phyloP scores from a whole-genome alignment of 2,329 filamentous ascomycete species.

The Aureobasidium sp. region DNA sequence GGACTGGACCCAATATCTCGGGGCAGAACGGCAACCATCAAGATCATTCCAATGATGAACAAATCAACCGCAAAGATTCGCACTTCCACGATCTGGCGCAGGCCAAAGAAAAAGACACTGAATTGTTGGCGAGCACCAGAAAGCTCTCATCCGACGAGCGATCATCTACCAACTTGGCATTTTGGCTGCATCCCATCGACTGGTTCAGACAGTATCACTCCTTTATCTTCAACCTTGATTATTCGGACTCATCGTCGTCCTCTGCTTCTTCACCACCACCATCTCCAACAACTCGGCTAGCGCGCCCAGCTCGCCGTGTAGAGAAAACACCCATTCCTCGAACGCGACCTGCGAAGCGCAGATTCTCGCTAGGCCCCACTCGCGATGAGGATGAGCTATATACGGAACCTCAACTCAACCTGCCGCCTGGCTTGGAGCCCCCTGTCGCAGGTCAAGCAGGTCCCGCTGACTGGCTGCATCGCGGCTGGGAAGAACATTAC shows the following conservation, averaged over 20 bases:
- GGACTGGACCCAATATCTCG: too few species aligned
- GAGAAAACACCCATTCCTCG: neutral
- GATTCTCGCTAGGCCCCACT: neutral
- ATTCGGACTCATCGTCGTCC: neutral
- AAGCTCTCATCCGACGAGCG: neutral
- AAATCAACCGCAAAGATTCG: neutral
- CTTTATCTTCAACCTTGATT: neutral
- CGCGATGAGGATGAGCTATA: neutral
- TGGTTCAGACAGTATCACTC: neutral
- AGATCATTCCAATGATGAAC: neutral
- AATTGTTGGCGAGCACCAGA: neutral
- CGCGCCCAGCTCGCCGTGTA: neutral
- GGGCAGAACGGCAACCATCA: too few species aligned
- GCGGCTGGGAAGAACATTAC: neutral
- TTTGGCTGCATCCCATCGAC: neutral
- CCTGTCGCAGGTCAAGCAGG: neutral
- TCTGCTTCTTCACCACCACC: neutral
- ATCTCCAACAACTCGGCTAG: neutral
- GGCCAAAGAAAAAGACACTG: neutral
- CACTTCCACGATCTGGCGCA: neutral
- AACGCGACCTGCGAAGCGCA: neutral
- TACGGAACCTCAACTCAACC: neutral
- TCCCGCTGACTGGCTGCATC: neutral
- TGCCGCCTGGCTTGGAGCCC: neutral
- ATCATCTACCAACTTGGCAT: neutral